Evolutionary conservation across 1,284 basidiomycete genomes (phyloP).

Genomic region (Microbotryum violaceum): DNA sequence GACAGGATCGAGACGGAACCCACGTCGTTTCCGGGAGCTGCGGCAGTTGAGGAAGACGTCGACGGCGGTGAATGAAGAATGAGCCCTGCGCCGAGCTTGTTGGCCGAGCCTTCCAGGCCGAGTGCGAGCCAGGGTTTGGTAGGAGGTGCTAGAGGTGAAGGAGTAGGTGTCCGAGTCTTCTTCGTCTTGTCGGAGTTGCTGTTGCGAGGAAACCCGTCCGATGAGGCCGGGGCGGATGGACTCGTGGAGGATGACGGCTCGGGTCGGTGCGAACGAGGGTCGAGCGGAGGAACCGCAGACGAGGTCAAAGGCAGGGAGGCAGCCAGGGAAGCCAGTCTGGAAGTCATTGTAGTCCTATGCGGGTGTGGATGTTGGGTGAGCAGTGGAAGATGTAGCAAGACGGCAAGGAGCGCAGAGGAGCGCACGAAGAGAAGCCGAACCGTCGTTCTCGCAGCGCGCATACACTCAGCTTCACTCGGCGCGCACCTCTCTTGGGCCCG

Average conservation of each 20-base stretch:
- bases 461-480: not conserved
- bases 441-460: not conserved
- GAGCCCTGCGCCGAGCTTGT: conserved; percentile 94
- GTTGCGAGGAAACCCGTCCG: no score
- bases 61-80: conserved; percentile 67
- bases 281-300: no score
- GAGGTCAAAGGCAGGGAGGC: no score
- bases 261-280: no score
- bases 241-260: not conserved
- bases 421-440: no score
- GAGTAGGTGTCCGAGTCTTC: conserved; percentile 2
- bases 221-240: not conserved
- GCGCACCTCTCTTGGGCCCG: no score
- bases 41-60: conserved; percentile 35
- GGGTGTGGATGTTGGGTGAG: no score
- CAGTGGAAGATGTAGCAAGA: no score
- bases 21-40: conserved; percentile 54
- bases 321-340: no score
- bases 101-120: conserved; percentile 90
- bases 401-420: no score
- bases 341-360: no score
- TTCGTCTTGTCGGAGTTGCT: not conserved
- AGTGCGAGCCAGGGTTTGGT: conserved; percentile 45
- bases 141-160: conserved; percentile 12
- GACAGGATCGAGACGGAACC: conserved; percentile 42